Base-by-base conservation (phyloP, 1,139 yeast species). In the Hyphopichia pseudoburtonii region DNA sequence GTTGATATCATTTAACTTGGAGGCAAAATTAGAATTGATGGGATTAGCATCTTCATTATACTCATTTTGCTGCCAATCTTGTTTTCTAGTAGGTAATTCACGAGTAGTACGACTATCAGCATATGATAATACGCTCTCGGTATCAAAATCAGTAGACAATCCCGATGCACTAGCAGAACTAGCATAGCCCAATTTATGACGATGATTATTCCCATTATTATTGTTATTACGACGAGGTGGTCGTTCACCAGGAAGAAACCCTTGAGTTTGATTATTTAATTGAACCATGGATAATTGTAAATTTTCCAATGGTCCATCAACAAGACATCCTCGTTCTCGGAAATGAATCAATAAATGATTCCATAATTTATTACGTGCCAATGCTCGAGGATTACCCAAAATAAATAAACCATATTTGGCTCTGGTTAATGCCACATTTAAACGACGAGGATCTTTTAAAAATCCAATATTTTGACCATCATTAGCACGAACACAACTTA, bases 401-500 rank as follows among this genome's bases (percentile, higher is more conserved):
- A 89, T 77, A 11, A 86, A 74, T 46, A 89, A 62, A 6, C 97
- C 97, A 55, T 79, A 89, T 56, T 82, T 86, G 25, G 96, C 96
- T 60, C 97, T 78, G 2, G 97, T 89, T 39, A 90, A 67, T 2
- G 96, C 97, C 36, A 90, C 97, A 58, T 90, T 90, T 57, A 90
- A 65, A 64, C 97, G 82, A 53, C 97, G 75, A 16, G 95, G 92
- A 54, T 90, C 97, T 45, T 83, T 78, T 54, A 90, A 73, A 61
- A 90, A 89, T 26, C 97, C 97, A 60, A 90, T 87, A 8, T 74
- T 76, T 50, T 84, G 88, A 36, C 74, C 77, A 40, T 87, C 94
- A 56, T 89, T 89, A 29, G 96, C 92, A 56, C 97, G 78, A 32
- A 89, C 97, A 71, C 97, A 89, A 22, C 95, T 84, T 40, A 90